phyloP scores from a whole-genome alignment of 176 grass and related monocot genomes.

The Rhynchospora pubera region DNA sequence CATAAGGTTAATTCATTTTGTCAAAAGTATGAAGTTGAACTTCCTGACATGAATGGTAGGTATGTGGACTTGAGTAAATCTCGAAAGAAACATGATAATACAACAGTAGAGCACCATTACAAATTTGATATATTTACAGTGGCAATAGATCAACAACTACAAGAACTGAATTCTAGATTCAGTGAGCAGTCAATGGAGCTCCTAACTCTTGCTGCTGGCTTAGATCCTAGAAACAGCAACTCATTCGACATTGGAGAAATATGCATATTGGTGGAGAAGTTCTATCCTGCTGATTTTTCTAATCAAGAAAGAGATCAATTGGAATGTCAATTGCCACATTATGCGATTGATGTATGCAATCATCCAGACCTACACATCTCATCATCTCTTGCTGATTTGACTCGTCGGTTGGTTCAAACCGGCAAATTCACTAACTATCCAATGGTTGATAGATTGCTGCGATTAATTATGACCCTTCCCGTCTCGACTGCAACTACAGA shows the following conservation, averaged over 20 bases:
- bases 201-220: neutral
- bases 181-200: neutral
- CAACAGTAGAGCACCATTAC: neutral
- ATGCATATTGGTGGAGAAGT: neutral
- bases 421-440: neutral
- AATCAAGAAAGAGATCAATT: neutral
- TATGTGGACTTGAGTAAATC: no score
- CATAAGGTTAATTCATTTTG: no score
- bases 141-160: neutral
- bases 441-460: conserved; percentile 19
- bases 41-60: no score
- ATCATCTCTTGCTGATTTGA: neutral
- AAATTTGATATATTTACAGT: neutral
- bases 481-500: conserved; percentile 13
- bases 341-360: neutral
- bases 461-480: neutral
- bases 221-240: neutral
- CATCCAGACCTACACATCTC: neutral
- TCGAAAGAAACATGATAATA: no score
- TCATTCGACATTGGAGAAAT: neutral
- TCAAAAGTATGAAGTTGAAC: no score
- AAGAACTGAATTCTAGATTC: neutral
- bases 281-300: neutral
- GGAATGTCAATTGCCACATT: neutral
- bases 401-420: neutral